Evolutionary conservation across 805 yeast species (phyloP).

Genomic region (Metschnikowia similis): DNA sequence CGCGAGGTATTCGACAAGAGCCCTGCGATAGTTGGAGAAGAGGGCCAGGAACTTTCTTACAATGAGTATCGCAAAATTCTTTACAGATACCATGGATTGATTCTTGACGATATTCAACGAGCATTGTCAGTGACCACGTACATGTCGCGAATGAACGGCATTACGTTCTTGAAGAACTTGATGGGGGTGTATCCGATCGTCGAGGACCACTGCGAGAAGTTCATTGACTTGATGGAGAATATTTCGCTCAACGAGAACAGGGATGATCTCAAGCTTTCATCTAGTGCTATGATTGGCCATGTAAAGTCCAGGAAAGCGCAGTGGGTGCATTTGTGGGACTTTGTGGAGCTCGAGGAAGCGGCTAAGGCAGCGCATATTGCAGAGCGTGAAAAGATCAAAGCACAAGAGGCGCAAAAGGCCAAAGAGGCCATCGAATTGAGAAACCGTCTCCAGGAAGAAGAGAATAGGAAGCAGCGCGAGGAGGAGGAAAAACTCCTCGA

Average conservation of each 20-base stretch:
- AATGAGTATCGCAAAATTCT: conserved; percentile 38
- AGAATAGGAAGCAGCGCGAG: conserved; percentile 10
- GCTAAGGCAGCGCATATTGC: conserved; percentile 27
- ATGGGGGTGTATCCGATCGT: conserved; percentile 63
- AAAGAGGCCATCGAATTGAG: conserved; percentile 14
- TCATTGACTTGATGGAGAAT: conserved; percentile 44
- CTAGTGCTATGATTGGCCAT: conserved; percentile 66
- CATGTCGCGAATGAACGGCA: conserved; percentile 75
- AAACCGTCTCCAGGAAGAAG: conserved; percentile 9
- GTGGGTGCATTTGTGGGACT: conserved; percentile 55
- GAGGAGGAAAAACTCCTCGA: conserved; percentile 8
- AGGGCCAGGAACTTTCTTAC: conserved; percentile 14
- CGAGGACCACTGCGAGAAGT: conserved; percentile 56
- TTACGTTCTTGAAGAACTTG: conserved; percentile 67
- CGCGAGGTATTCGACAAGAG: conserved; percentile 23
- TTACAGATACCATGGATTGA: conserved; percentile 51
- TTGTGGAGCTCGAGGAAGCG: conserved; percentile 46
- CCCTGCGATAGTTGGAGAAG: not conserved
- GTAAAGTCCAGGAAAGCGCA: conserved; percentile 49
- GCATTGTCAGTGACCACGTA: conserved; percentile 54
- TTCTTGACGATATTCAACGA: conserved; percentile 41
- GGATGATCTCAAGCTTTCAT: conserved; percentile 77
- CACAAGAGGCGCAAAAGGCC: conserved; percentile 11
- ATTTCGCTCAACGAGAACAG: conserved; percentile 56
- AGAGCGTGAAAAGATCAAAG: conserved; percentile 21